phyloP scores from a whole-genome alignment of 805 yeast genomes.

The Hanseniaspora thailandica region DNA sequence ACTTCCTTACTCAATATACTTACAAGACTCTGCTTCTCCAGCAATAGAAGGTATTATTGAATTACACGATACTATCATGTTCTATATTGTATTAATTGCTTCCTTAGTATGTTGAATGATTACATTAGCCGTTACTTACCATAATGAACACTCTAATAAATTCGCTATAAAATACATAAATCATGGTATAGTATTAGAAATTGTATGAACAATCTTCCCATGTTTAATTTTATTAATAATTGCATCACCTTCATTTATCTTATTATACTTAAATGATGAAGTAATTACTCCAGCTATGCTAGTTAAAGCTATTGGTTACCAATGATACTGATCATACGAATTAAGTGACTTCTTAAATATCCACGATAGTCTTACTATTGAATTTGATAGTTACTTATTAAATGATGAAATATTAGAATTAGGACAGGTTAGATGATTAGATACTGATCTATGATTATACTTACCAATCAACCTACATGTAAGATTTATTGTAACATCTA shows the following conservation, averaged over 20 bases:
- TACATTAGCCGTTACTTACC: slow-evolving; percentile 16
- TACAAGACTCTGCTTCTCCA: slow-evolving; percentile 22
- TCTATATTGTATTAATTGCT: slow-evolving; percentile 18
- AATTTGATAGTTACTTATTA: slow-evolving; percentile 20
- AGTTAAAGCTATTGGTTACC: slow-evolving; percentile 19
- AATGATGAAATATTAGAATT: slow-evolving; percentile 22
- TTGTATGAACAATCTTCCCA: slow-evolving; percentile 24
- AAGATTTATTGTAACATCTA: slow-evolving; percentile 21
- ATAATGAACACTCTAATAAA: slow-evolving; percentile 14
- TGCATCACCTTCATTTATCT: slow-evolving; percentile 18
- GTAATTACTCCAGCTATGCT: slow-evolving; percentile 20
- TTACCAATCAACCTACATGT: slow-evolving; percentile 22
- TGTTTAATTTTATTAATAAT: slow-evolving; percentile 18
- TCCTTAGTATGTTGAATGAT: slow-evolving; percentile 17
- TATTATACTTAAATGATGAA: slow-evolving; percentile 18
- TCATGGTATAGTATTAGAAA: slow-evolving; percentile 23
- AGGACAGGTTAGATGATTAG: slow-evolving; percentile 22
- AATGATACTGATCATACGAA: slow-evolving; percentile 20
- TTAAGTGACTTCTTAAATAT: slow-evolving; percentile 19
- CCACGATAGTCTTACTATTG: slow-evolving; percentile 18
- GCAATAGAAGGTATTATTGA: slow-evolving; percentile 19
- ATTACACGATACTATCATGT: slow-evolving; percentile 21
- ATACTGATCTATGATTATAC: slow-evolving; percentile 21
- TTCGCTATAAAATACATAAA: slow-evolving; percentile 20
- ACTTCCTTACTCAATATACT: slow-evolving; percentile 21